Conservation (phyloP, 148 eudicot species). For the Rhododendron vialii region DNA sequence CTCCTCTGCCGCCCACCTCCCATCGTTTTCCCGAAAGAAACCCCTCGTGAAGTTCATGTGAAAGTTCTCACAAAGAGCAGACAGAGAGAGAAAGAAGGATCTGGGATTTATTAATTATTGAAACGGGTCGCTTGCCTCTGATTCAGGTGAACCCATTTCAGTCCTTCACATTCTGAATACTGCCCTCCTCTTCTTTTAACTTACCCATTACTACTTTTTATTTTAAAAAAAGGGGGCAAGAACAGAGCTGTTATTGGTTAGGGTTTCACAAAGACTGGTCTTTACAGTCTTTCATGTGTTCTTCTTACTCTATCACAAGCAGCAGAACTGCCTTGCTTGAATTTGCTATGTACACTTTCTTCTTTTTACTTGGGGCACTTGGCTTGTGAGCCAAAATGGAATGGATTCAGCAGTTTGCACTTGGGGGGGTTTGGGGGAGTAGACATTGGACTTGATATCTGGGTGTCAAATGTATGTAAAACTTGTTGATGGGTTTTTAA, state of each 20-base stretch:
- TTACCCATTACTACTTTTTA: neutral
- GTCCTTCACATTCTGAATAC: neutral
- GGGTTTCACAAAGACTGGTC: neutral
- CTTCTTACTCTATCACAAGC: neutral
- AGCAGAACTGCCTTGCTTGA: neutral
- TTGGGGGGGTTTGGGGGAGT: conserved; percentile 2
- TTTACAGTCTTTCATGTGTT: neutral
- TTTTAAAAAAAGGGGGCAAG: neutral
- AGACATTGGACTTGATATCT: conserved; percentile 12
- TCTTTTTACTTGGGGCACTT: neutral
- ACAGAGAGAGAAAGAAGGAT: conserved; percentile 3
- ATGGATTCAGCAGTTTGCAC: conserved; percentile 2
- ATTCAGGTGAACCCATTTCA: conserved; percentile 32
- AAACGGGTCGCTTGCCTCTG: conserved; percentile 41
- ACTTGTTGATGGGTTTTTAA: neutral
- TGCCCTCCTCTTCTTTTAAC: neutral
- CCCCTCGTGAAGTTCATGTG: conserved; percentile 18
- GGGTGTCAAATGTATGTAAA: neutral
- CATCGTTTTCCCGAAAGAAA: conserved; percentile 1
- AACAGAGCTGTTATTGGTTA: conserved; percentile 2
- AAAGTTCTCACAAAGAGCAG: conserved; percentile 6
- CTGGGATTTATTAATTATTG: conserved; percentile 19
- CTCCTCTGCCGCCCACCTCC: conserved; percentile 6
- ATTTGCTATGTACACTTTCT: neutral
- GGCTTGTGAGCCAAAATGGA: conserved; percentile 5